A percentile compares a stretch with the other conserved stretches of the same genome.
Conservation (phyloP, 176 grass and related monocot genomes). For the Lolium perenne region DNA sequence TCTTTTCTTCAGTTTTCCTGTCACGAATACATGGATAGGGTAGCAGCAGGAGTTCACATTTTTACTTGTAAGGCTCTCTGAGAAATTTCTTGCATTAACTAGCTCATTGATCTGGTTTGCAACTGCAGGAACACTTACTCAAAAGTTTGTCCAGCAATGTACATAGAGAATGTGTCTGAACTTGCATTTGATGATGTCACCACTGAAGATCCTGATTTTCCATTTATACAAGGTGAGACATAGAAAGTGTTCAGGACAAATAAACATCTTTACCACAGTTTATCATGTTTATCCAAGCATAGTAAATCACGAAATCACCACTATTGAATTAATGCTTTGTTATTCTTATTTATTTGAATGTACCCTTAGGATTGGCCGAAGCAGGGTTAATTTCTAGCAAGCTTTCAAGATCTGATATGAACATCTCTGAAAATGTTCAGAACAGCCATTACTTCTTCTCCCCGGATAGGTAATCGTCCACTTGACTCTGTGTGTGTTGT, state of each 20-base stretch:
- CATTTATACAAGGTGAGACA: constrained; percentile 84
- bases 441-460: constrained; percentile 67
- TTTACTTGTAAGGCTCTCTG: background rate
- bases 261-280: constrained; percentile 31
- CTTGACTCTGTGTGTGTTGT: background rate
- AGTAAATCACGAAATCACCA: constrained; percentile 19
- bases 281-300: constrained; percentile 23
- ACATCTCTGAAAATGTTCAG: constrained; percentile 40
- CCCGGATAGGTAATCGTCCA: constrained; percentile 62
- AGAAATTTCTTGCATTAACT: constrained; percentile 21
- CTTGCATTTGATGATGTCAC: constrained; percentile 96
- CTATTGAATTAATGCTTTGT: constrained; percentile 8
- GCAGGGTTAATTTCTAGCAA: constrained; percentile 91
- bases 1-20: constrained; percentile 10
- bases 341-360: constrained; percentile 36
- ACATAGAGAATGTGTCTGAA: constrained; percentile 86
- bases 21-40: background rate
- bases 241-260: constrained; percentile 22
- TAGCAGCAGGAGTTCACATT: background rate
- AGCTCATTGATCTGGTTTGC: constrained; percentile 42
- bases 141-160: constrained; percentile 99
- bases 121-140: constrained; percentile 75
- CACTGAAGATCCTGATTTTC: constrained; percentile 88
- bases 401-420: constrained; percentile 71
- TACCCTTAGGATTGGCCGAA: constrained; percentile 81